phyloP scores from a whole-genome alignment of 1,139 yeast genomes.

The Waltiozyma sp. region DNA sequence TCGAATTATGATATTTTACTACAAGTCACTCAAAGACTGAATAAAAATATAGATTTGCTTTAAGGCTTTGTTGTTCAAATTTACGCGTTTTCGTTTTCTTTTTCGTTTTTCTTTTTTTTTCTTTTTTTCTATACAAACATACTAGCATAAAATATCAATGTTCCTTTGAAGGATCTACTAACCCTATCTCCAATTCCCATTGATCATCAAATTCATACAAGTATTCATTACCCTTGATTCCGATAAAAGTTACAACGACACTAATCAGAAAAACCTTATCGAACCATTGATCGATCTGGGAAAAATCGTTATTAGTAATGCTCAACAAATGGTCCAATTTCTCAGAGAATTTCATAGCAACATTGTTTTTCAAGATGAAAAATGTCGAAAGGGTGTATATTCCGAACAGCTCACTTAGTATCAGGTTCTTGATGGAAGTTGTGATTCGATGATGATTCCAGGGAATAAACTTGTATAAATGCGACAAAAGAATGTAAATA shows the following conservation, averaged over 20 bases:
- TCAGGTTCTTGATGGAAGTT: slow-evolving; percentile 27
- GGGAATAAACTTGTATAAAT: slow-evolving; percentile 17
- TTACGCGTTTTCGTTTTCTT: too few relatives aligned
- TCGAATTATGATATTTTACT: background rate
- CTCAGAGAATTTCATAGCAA: slow-evolving; percentile 48
- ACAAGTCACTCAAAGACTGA: background rate
- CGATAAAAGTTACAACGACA: slow-evolving; percentile 40
- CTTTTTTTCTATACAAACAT: background rate
- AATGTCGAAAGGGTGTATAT: slow-evolving; percentile 76
- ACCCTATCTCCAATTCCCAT: background rate
- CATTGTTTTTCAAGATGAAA: slow-evolving; percentile 59
- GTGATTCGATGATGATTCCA: slow-evolving; percentile 10
- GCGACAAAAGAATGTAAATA: slow-evolving; percentile 17
- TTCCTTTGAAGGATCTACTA: background rate
- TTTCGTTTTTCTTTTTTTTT: too few relatives aligned
- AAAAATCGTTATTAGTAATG: slow-evolving; percentile 12
- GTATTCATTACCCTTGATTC: slow-evolving; percentile 23
- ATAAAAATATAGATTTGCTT: background rate
- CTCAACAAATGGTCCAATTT: slow-evolving; percentile 21
- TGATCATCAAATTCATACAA: slow-evolving; percentile 16
- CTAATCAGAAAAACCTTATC: slow-evolving; percentile 60
- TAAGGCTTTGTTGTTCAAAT: background rate
- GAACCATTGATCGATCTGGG: slow-evolving; percentile 66
- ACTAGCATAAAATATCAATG: background rate
- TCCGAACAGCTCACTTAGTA: slow-evolving; percentile 64